Conservation (phyloP, 768 basidiomycete genomes). For the Lactifluus subvellereus region DNA sequence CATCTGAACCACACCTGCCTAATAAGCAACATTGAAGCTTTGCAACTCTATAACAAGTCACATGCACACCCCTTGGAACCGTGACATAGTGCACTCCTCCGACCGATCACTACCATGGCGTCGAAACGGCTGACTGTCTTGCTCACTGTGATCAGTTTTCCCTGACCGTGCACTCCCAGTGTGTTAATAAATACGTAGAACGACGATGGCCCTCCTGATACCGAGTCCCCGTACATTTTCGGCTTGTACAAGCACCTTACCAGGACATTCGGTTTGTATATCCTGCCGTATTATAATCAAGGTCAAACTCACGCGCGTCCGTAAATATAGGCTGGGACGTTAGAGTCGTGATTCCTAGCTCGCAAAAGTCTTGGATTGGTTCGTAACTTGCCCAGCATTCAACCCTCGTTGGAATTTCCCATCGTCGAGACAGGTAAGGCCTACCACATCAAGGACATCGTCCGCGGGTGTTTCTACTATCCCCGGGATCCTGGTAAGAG, state of each 20-base stretch:
- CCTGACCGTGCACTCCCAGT: background rate
- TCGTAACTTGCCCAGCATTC: constrained; percentile 19
- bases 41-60: too few relatives aligned
- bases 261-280: constrained; percentile 45
- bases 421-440: constrained; percentile 53
- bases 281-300: background rate
- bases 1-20: too few relatives aligned
- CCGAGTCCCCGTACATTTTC: constrained; percentile 70
- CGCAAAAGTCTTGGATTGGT: constrained; percentile 90
- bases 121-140: constrained; percentile 33
- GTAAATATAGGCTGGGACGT: constrained; percentile 60
- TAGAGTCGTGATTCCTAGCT: constrained; percentile 71
- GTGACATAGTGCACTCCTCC: too few relatives aligned
- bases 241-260: constrained; percentile 62
- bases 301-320: background rate
- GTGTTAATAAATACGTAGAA: constrained; percentile 43
- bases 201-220: constrained; percentile 76
- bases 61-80: too few relatives aligned
- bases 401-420: background rate
- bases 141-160: constrained; percentile 35
- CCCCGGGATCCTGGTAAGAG: constrained; percentile 50
- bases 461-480: constrained; percentile 70
- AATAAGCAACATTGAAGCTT: too few relatives aligned
- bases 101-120: constrained; percentile 22
- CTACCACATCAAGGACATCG: constrained; percentile 70